A percentile compares a stretch with the other conserved stretches of the same genome.
phyloP scores from a whole-genome alignment of 306 rosid species.

The Parietaria judaica region DNA sequence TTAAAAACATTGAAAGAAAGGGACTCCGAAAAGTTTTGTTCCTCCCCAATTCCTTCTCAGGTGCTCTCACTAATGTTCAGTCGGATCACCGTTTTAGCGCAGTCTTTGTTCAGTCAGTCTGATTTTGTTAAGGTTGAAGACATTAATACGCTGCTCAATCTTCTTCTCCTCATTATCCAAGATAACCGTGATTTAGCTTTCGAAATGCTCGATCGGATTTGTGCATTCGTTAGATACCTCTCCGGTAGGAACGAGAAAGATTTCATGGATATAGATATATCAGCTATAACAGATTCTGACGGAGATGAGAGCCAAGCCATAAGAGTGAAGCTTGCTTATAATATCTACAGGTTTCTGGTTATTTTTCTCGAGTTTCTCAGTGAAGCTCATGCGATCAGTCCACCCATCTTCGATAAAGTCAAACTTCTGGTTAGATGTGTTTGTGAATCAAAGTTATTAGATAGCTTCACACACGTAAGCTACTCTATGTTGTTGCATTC shows the following conservation, averaged over 20 bases:
- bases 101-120: slow-evolving; percentile 22
- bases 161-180: slow-evolving; percentile 29
- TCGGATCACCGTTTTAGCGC: slow-evolving; percentile 31
- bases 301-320: slow-evolving; percentile 15
- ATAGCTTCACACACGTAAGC: slow-evolving; percentile 27
- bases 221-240: slow-evolving; percentile 21
- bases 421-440: slow-evolving; percentile 37
- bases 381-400: slow-evolving; percentile 21
- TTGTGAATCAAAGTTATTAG: slow-evolving; percentile 35
- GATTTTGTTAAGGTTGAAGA: slow-evolving; percentile 25
- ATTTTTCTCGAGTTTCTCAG: slow-evolving; percentile 35
- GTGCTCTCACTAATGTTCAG: slow-evolving; percentile 36
- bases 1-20: slow-evolving; percentile 19
- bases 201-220: slow-evolving; percentile 34
- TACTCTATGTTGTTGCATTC: slow-evolving; percentile 40
- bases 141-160: slow-evolving; percentile 25
- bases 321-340: slow-evolving; percentile 25
- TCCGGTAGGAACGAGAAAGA: slow-evolving; percentile 14
- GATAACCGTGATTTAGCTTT: slow-evolving; percentile 29
- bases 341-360: slow-evolving; percentile 36
- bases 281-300: slow-evolving; percentile 5
- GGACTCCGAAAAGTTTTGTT: slow-evolving; percentile 18
- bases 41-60: slow-evolving; percentile 28
- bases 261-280: slow-evolving; percentile 12
- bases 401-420: slow-evolving; percentile 27